These are phyloP conservation scores for Diaporthe longicolla DNA, from an alignment of 2,329 filamentous ascomycete species.

Conservation along the genomic window DNA sequence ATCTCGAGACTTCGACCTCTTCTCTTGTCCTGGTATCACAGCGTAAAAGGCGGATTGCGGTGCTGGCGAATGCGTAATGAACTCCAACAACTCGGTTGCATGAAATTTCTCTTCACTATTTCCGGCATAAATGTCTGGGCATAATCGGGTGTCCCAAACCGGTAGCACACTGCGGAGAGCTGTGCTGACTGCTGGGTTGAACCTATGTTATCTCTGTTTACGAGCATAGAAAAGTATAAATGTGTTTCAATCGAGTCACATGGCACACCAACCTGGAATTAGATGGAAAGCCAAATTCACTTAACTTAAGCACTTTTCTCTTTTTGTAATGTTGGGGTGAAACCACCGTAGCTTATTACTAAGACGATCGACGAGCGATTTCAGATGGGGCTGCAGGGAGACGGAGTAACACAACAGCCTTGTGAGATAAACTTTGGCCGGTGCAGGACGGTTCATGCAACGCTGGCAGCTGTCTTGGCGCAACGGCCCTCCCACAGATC, in stretches of 20 bases:
- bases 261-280: constrained; percentile 8
- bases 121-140: constrained; percentile 21
- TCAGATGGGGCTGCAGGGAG: background rate
- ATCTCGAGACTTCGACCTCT: background rate
- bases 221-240: constrained; percentile 26
- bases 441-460: constrained; percentile 19
- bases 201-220: background rate
- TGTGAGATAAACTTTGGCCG: constrained; percentile 15
- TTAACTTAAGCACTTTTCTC: background rate
- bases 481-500: background rate
- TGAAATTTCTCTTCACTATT: constrained; percentile 10
- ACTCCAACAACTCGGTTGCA: constrained; percentile 19
- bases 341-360: background rate
- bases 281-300: constrained; percentile 5
- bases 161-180: background rate
- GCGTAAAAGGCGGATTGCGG: constrained; percentile 1
- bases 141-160: constrained; percentile 1
- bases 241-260: constrained; percentile 22
- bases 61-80: constrained; percentile 22
- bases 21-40: background rate
- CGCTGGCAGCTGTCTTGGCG: constrained; percentile 19
- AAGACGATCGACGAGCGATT: background rate
- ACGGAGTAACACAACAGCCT: constrained; percentile 19
- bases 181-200: constrained; percentile 11
- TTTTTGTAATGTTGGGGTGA: background rate